Conservation (phyloP, 2,329 filamentous ascomycete genomes). For the Xylariales sp. region DNA sequence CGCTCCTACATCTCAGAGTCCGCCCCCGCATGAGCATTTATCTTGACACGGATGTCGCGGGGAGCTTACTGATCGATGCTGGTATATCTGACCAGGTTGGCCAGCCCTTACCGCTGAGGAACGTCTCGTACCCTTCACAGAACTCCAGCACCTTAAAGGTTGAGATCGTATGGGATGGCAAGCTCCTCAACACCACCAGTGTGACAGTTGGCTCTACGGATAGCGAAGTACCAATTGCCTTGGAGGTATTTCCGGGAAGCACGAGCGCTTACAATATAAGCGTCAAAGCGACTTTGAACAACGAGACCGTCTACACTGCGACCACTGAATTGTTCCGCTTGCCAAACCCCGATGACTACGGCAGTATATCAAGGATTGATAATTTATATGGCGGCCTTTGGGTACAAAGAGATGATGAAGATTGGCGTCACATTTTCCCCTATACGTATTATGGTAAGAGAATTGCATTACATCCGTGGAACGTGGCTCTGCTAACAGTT, state of each 20-base stretch:
- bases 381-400: constrained; percentile 15
- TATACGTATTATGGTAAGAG: constrained; percentile 15
- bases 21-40: constrained; percentile 44
- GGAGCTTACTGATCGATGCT: constrained; percentile 38
- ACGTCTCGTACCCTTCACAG: background rate
- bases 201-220: constrained; percentile 12
- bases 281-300: constrained; percentile 9
- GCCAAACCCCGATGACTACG: constrained; percentile 13
- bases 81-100: constrained; percentile 33
- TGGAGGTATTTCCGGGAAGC: constrained; percentile 9
- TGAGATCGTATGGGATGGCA: background rate
- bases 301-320: constrained; percentile 10
- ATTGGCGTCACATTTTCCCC: constrained; percentile 15
- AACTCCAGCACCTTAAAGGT: background rate
- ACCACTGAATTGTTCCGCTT: constrained; percentile 13
- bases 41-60: constrained; percentile 32
- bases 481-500: no score
- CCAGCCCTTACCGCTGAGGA: constrained; percentile 20
- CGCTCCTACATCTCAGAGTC: constrained; percentile 38
- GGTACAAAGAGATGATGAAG: constrained; percentile 13
- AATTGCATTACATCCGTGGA: no score
- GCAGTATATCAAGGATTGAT: constrained; percentile 16
- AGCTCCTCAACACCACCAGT: background rate
- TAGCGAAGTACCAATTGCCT: constrained; percentile 12
- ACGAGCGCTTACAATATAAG: constrained; percentile 13